Conservation (phyloP, 192 early-diverging fungal species). For the Powellomyces hirtus region DNA sequence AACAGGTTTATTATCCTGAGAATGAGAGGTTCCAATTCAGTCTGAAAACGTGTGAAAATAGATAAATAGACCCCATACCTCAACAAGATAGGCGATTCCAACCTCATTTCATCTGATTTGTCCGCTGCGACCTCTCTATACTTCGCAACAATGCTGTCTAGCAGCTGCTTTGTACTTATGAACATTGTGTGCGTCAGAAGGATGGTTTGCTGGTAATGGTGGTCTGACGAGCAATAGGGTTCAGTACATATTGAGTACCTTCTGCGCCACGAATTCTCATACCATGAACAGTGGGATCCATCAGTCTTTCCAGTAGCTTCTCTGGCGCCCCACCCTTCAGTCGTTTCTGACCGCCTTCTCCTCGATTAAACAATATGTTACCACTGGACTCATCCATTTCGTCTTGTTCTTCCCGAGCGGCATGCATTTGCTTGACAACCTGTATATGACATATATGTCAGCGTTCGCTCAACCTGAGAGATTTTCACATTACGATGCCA, state of each 20-base stretch:
- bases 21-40: background rate
- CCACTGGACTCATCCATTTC: constrained; percentile 43
- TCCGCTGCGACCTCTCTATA: constrained; percentile 29
- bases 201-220: constrained; percentile 53
- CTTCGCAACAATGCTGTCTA: constrained; percentile 39
- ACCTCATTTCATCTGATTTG: constrained; percentile 11
- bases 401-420: constrained; percentile 34
- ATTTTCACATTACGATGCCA: too few species aligned
- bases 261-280: background rate
- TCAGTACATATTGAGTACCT: background rate
- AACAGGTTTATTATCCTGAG: constrained; percentile 49
- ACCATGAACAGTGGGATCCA: constrained; percentile 52
- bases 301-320: constrained; percentile 46
- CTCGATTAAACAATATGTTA: constrained; percentile 42
- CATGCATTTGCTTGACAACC: constrained; percentile 37
- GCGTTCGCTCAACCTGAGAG: too few species aligned
- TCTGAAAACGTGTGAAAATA: too few species aligned
- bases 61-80: too few species aligned
- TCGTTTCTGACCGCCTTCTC: constrained; percentile 41
- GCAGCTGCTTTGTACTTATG: constrained; percentile 33
- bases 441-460: too few species aligned
- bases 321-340: constrained; percentile 43
- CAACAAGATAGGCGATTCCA: constrained; percentile 33
- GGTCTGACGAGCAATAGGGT: constrained; percentile 27
- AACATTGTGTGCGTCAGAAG: constrained; percentile 50